These are phyloP conservation scores for Omphalea diandra DNA, from an alignment of 441 rosid genomes.

Conservation along the genomic window DNA sequence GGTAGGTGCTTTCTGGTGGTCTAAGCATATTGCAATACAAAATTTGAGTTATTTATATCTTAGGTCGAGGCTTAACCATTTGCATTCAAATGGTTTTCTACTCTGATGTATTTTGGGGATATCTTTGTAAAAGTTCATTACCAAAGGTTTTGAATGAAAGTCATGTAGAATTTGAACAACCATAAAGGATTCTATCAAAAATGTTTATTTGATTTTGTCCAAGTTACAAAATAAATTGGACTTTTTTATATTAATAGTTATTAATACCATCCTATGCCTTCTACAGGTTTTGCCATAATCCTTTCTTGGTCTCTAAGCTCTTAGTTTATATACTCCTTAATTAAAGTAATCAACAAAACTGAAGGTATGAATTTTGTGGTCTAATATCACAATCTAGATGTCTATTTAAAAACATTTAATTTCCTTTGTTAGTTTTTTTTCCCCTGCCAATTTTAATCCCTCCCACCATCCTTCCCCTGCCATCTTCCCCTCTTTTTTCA, in stretches of 20 bases:
- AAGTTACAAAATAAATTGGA: no score
- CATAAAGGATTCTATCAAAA: no score
- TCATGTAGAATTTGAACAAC: no score
- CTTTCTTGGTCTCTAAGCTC: neutral
- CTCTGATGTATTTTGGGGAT: no score
- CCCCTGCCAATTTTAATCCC: no score
- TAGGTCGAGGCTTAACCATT: neutral
- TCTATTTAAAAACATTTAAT: no score
- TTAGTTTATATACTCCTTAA: neutral
- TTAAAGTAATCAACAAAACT: neutral
- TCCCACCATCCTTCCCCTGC: neutral
- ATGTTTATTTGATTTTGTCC: neutral
- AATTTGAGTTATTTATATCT: neutral
- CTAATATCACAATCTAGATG: no score
- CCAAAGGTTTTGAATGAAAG: neutral
- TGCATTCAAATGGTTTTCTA: no score
- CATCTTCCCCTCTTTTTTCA: neutral
- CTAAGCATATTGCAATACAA: neutral
- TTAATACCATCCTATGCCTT: neutral
- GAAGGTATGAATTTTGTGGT: neutral
- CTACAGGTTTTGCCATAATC: neutral
- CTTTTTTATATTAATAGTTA: no score
- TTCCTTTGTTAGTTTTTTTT: neutral
- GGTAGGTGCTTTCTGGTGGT: neutral
- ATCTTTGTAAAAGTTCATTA: neutral